A percentile compares a stretch with the other conserved stretches of the same genome.
Evolutionary conservation across 2,329 filamentous ascomycete genomes (phyloP).

Genomic region (Juglanconis oblonga): DNA sequence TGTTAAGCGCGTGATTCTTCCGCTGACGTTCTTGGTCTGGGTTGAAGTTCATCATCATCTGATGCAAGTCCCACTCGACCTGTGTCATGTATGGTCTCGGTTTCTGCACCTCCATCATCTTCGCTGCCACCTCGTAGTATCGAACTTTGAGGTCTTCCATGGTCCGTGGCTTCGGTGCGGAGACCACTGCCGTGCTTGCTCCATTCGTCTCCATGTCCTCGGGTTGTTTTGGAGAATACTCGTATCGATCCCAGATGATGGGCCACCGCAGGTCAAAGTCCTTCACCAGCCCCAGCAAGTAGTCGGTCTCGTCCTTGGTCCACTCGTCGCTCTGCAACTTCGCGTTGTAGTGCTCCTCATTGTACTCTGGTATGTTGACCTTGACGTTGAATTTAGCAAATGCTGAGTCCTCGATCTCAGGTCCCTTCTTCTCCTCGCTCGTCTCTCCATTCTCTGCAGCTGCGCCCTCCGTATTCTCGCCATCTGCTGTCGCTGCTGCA

Average conservation of each 20-base stretch:
- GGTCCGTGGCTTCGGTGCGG: conserved; percentile 55
- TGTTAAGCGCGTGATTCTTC: conserved; percentile 79
- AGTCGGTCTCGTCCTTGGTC: conserved; percentile 92
- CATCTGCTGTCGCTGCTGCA: conserved; percentile 32
- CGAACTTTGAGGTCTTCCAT: conserved; percentile 90
- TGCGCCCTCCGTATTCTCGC: conserved; percentile 32
- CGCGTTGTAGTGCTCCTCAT: conserved; percentile 79
- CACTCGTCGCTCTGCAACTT: conserved; percentile 74
- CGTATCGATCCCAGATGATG: conserved; percentile 88
- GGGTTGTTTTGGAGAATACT: conserved; percentile 55
- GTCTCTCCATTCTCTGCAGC: conserved; percentile 15
- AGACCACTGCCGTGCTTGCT: conserved; percentile 51
- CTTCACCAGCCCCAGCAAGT: conserved; percentile 70
- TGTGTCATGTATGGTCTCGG: conserved; percentile 84
- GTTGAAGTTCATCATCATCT: conserved; percentile 84
- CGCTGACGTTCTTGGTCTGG: conserved; percentile 73
- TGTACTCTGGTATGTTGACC: conserved; percentile 76
- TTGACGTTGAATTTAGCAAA: conserved; percentile 90
- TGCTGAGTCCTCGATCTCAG: conserved; percentile 50
- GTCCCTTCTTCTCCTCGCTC: conserved; percentile 25
- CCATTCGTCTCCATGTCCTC: conserved; percentile 44
- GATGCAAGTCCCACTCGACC: conserved; percentile 77
- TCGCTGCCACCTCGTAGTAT: conserved; percentile 84
- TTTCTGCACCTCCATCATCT: conserved; percentile 76
- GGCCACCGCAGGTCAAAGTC: conserved; percentile 90